phyloP scores from a whole-genome alignment of 2,329 filamentous ascomycete species.

The Trichophyton verrucosum region DNA sequence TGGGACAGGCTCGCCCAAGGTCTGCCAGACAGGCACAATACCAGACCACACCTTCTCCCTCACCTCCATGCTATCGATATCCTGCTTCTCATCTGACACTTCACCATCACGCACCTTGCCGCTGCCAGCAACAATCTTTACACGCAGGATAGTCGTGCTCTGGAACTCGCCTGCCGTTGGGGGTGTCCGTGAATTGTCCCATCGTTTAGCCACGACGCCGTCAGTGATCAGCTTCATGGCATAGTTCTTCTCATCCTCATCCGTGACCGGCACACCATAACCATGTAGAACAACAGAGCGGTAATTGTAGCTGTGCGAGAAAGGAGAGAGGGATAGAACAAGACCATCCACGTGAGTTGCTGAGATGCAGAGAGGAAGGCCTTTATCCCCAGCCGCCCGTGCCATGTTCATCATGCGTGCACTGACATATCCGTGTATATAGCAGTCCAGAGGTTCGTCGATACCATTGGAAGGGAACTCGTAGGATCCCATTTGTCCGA shows the following conservation, averaged over 20 bases:
- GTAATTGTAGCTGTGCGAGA: slow-evolving; percentile 78
- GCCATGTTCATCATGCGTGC: slow-evolving; percentile 61
- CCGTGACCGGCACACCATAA: slow-evolving; percentile 54
- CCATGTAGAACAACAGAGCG: slow-evolving; percentile 69
- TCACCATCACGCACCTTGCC: slow-evolving; percentile 60
- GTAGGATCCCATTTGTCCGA: slow-evolving; percentile 69
- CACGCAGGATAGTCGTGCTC: slow-evolving; percentile 58
- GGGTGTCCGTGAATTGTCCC: slow-evolving; percentile 55
- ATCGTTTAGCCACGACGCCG: slow-evolving; percentile 55
- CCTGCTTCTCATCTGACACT: slow-evolving; percentile 49
- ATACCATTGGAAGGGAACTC: slow-evolving; percentile 45
- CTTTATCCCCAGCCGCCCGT: slow-evolving; percentile 32
- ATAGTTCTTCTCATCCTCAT: slow-evolving; percentile 58
- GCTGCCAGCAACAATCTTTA: slow-evolving; percentile 57
- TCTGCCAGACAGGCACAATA: slow-evolving; percentile 52
- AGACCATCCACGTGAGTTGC: slow-evolving; percentile 68
- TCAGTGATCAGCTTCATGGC: slow-evolving; percentile 71
- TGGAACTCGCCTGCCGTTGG: slow-evolving; percentile 63
- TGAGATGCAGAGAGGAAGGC: slow-evolving; percentile 59
- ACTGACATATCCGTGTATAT: slow-evolving; percentile 75
- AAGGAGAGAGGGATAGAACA: slow-evolving; percentile 65
- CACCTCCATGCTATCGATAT: slow-evolving; percentile 37
- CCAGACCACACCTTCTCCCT: slow-evolving; percentile 46
- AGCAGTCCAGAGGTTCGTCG: slow-evolving; percentile 58
- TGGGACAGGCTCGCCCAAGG: slow-evolving; percentile 51